Conservation (phyloP, 208 protist genomes). For the Naegleria gruberi region DNA sequence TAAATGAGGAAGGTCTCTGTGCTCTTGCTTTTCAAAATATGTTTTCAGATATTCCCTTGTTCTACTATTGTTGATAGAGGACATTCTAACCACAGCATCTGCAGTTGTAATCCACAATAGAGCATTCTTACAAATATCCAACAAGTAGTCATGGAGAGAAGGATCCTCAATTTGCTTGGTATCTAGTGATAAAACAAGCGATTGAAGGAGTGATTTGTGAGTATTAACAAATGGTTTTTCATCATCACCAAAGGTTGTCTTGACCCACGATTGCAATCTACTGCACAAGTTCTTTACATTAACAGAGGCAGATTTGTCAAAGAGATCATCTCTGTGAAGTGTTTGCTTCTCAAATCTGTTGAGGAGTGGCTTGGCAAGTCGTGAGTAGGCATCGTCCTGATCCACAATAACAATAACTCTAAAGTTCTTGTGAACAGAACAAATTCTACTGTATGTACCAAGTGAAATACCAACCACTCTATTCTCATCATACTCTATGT, state of each 20-base stretch:
- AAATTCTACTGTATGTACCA: slow-evolving; percentile 21
- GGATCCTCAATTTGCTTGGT: background rate
- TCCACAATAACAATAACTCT: slow-evolving; percentile 33
- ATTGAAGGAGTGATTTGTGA: background rate
- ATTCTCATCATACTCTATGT: slow-evolving; percentile 29
- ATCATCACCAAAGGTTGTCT: background rate
- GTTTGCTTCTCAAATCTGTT: slow-evolving; percentile 24
- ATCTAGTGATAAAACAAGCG: background rate
- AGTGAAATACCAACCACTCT: slow-evolving; percentile 19
- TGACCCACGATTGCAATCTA: background rate
- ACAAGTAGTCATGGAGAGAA: background rate
- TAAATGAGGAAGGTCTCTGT: background rate
- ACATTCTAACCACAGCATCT: background rate
- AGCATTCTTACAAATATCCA: background rate
- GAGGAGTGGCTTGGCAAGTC: slow-evolving; percentile 21
- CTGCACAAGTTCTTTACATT: background rate
- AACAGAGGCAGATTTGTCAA: background rate
- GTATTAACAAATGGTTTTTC: background rate
- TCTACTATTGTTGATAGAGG: background rate
- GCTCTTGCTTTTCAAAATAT: slow-evolving; percentile 8
- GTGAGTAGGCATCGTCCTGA: slow-evolving; percentile 22
- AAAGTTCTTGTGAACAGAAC: slow-evolving; percentile 27
- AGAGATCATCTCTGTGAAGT: slow-evolving; percentile 5
- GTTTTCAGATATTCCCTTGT: background rate
- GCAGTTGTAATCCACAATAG: slow-evolving; percentile 5